Evolutionary conservation across 176 grass and related monocot genomes (phyloP).

Genomic region (Carex scoparia): DNA sequence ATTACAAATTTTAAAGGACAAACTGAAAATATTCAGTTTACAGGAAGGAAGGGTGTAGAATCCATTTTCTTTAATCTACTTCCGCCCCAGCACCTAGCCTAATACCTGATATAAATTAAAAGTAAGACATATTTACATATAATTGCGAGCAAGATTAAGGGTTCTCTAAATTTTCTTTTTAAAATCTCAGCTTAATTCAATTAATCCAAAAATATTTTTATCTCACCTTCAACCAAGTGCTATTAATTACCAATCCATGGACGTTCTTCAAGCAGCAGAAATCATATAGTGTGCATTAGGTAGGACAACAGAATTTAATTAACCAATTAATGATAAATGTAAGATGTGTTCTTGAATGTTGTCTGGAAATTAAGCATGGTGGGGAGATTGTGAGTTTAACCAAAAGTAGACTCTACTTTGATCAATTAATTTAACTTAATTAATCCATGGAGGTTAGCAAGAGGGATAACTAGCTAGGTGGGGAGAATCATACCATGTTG

Average conservation of each 20-base stretch:
- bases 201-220: background rate
- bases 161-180: background rate
- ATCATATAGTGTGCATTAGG: background rate
- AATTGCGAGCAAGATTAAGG: background rate
- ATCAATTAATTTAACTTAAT: slow-evolving; percentile 8
- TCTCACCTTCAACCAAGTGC: background rate
- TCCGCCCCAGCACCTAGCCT: too few species aligned
- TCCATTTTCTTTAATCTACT: too few species aligned
- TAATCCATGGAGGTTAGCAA: slow-evolving; percentile 16
- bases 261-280: background rate
- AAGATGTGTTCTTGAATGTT: background rate
- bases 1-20: too few species aligned
- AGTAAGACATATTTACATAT: background rate
- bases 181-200: background rate
- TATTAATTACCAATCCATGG: background rate
- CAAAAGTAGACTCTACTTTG: background rate
- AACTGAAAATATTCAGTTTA: too few species aligned
- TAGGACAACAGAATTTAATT: background rate
- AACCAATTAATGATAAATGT: background rate
- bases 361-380: slow-evolving; percentile 20
- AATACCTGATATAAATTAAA: background rate
- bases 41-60: too few species aligned
- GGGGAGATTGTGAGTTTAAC: background rate
- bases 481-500: slow-evolving; percentile 6
- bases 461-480: background rate